Conservation (phyloP, 2,329 filamentous ascomycete species). For the Coniochaeta hoffmannii region DNA sequence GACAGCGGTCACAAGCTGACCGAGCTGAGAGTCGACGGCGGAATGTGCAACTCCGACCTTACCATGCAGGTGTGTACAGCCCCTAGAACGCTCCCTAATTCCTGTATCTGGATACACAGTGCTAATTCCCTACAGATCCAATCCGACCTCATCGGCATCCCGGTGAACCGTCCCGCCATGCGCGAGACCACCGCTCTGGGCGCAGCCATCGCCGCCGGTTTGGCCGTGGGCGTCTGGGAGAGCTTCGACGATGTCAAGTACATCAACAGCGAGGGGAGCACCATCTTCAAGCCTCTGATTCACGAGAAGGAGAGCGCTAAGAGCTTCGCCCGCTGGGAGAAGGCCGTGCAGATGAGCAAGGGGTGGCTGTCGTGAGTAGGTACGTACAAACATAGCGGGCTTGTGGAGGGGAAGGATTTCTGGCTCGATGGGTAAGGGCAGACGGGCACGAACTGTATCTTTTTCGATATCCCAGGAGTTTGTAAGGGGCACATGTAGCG, state of each 20-base stretch:
- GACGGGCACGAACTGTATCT: background rate
- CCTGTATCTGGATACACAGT: background rate
- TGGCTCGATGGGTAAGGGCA: background rate
- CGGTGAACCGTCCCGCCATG: slow-evolving; percentile 72
- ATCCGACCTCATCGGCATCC: slow-evolving; percentile 72
- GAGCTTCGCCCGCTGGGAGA: slow-evolving; percentile 66
- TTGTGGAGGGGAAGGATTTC: background rate
- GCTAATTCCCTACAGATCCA: slow-evolving; percentile 47
- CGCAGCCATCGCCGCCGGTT: slow-evolving; percentile 75
- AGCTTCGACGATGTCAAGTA: slow-evolving; percentile 63
- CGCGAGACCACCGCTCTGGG: slow-evolving; percentile 77
- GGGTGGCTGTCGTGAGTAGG: slow-evolving; percentile 51
- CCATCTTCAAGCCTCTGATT: slow-evolving; percentile 61
- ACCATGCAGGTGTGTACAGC: slow-evolving; percentile 55
- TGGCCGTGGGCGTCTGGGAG: slow-evolving; percentile 68
- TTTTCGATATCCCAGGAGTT: background rate
- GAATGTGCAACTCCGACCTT: slow-evolving; percentile 74
- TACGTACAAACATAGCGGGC: background rate
- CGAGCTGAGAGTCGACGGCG: slow-evolving; percentile 74
- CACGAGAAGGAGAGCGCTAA: slow-evolving; percentile 47
- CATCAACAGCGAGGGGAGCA: slow-evolving; percentile 63
- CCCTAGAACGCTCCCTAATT: background rate
- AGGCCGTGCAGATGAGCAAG: slow-evolving; percentile 71
- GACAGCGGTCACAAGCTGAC: slow-evolving; percentile 67
- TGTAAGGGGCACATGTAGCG: background rate